Conservation (phyloP, 2,329 filamentous ascomycete genomes). For the Cladophialophora yegresii region DNA sequence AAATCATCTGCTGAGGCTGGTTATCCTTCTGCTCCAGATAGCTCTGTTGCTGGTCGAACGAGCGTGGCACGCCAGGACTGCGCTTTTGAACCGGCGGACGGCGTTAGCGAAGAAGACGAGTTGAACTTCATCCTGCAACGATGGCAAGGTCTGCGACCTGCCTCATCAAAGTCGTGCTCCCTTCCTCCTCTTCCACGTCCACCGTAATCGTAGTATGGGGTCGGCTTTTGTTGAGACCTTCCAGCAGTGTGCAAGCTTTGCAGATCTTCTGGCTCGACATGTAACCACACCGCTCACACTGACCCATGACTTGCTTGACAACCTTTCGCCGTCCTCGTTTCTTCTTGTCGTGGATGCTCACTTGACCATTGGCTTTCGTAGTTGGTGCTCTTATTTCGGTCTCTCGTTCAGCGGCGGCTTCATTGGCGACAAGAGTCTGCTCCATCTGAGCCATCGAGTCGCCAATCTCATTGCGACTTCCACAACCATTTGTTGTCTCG, state of each 20-base stretch:
- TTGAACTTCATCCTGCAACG: conserved; percentile 40
- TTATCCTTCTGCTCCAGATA: conserved; percentile 36
- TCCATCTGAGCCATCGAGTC: conserved; percentile 84
- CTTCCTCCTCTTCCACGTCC: conserved; percentile 53
- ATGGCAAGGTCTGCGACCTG: conserved; percentile 54
- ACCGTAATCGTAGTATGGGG: conserved; percentile 52
- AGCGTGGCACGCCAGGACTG: conserved; percentile 25
- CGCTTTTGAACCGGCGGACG: conserved; percentile 6
- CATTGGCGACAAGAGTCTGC: conserved; percentile 66
- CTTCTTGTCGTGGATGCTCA: conserved; percentile 33
- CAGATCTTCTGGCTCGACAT: conserved; percentile 92
- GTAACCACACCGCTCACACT: conserved; percentile 86
- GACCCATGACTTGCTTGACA: conserved; percentile 73
- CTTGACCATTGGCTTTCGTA: conserved; percentile 18
- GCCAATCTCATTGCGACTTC: conserved; percentile 66
- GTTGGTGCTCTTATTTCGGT: conserved; percentile 60
- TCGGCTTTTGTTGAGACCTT: conserved; percentile 78
- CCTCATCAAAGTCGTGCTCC: conserved; percentile 54
- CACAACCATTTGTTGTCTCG: conserved; percentile 70
- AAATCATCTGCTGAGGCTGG: conserved; percentile 37
- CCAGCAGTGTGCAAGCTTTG: conserved; percentile 87
- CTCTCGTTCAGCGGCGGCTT: conserved; percentile 61
- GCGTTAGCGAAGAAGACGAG: conserved; percentile 23
- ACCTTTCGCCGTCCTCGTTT: conserved; percentile 41
- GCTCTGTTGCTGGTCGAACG: conserved; percentile 36